Conservation (phyloP, 805 yeast genomes). For the Candida succiphila region DNA sequence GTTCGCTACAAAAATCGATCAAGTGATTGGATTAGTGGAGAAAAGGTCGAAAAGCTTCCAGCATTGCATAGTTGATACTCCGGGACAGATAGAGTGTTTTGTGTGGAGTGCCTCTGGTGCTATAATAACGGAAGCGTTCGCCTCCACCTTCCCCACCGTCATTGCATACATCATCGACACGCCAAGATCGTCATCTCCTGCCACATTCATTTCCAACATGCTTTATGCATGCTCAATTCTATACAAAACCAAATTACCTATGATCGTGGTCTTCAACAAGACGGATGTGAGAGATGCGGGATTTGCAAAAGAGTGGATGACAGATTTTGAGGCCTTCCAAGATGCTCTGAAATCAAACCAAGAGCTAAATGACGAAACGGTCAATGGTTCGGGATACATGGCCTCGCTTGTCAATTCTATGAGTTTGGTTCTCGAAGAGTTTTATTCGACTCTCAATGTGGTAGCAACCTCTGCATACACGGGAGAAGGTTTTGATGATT, state of each 20-base stretch:
- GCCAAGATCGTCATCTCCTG: constrained; percentile 88
- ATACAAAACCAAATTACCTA: constrained; percentile 92
- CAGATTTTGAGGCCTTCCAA: constrained; percentile 90
- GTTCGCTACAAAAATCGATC: constrained; percentile 93
- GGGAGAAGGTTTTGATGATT: constrained; percentile 91
- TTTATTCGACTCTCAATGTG: constrained; percentile 85
- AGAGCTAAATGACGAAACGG: constrained; percentile 53
- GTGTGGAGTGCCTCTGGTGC: constrained; percentile 98
- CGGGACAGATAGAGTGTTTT: constrained; percentile 98
- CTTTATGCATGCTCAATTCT: constrained; percentile 94
- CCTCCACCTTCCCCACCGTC: constrained; percentile 90
- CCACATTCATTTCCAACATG: constrained; percentile 98
- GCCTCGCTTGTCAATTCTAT: constrained; percentile 85
- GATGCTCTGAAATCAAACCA: constrained; percentile 58
- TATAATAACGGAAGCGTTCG: constrained; percentile 93
- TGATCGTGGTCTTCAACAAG: constrained; percentile 94
- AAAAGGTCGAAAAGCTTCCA: constrained; percentile 51
- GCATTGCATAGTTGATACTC: constrained; percentile 88
- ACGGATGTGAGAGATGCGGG: constrained; percentile 79
- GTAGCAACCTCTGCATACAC: constrained; percentile 90
- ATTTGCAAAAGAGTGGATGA: constrained; percentile 96
- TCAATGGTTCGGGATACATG: constrained; percentile 80
- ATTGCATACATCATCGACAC: constrained; percentile 95
- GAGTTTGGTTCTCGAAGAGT: constrained; percentile 94
- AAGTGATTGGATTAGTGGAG: constrained; percentile 78